phyloP scores from a whole-genome alignment of 331 rosid genomes.

The Telfairia occidentalis region DNA sequence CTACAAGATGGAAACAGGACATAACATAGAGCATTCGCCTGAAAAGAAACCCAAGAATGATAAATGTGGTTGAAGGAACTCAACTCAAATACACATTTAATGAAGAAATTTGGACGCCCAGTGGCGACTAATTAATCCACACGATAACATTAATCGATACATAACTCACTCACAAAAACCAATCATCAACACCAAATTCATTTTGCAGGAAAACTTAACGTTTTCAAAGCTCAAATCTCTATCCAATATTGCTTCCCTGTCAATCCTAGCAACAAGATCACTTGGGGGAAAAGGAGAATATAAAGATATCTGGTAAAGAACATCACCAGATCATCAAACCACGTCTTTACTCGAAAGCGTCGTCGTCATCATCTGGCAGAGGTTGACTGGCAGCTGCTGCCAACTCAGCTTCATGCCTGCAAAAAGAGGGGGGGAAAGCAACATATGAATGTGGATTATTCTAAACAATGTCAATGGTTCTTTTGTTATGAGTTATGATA shows the following conservation, averaged over 20 bases:
- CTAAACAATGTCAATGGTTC: neutral
- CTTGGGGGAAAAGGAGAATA: neutral
- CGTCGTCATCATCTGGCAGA: conserved; percentile 80
- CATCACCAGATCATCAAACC: neutral
- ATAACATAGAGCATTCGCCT: no score
- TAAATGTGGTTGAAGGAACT: neutral
- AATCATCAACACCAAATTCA: neutral
- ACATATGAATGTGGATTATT: neutral
- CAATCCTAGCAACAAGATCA: neutral
- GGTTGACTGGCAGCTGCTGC: conserved; percentile 51
- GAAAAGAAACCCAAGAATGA: neutral
- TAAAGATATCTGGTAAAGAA: neutral
- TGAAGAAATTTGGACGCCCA: neutral
- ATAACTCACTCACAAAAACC: neutral
- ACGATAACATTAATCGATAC: neutral
- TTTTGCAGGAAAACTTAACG: neutral
- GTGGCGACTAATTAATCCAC: neutral
- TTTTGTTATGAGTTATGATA: neutral
- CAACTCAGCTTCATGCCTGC: conserved; percentile 61
- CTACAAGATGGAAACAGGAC: no score
- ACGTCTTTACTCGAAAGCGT: conserved; percentile 29
- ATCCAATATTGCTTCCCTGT: neutral
- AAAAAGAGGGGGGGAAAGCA: conserved; percentile 1
- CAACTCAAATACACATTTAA: neutral
- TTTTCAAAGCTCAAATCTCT: neutral